Base-by-base conservation (phyloP, 148 eudicot genomes). In the Hydrangea macrophylla region DNA sequence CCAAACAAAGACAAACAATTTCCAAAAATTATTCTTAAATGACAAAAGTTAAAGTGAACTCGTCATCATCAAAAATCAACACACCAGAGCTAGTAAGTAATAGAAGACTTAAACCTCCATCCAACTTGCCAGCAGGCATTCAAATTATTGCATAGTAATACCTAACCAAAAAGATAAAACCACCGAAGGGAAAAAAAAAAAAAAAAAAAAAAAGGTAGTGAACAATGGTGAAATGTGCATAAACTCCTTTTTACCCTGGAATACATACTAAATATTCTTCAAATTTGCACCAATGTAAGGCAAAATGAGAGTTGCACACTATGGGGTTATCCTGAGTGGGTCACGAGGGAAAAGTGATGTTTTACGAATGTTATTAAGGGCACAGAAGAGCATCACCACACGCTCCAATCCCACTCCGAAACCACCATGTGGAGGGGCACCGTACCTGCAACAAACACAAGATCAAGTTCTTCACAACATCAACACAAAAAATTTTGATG, bases 351-450 rank as follows among this genome's bases (percentile, higher is more conserved):
- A 90, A 9, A 88, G 79, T 6, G 97, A 88, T 6, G 93, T 82
- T 70, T 84, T 88, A 28, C 95, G 77, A 59, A 92, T 92, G 86
- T 88, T 88, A 79, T 88, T 83, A 22, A 91, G 90, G 55, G 73
- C 84, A 58, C 97, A 91, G 78, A 86, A 91, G 18, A 91, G 92
- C 97, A 91, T 91, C 54, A 91, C 92, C 66, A 91, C 97, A 17
- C 96, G 84, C 84, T 92, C 98, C 63, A 90, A 78, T 32, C 98
- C 98, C 59, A 86, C 98, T 62, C 98, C 98, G 68, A 93, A 93
- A 5, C 98, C 98, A 55, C 98, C 98, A 63, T 93, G 98, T n/a
- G 89, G 96, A 50, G 96, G 95, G 23, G 96, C 90, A 20, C 96
- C 98, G 60, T 84, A 90, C 89, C 98, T 93, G 79, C 68, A 80